A percentile compares a stretch with the other conserved stretches of the same genome.
These are phyloP conservation scores for Grosmannia clavigera DNA, from an alignment of 2,329 filamentous ascomycete genomes.

Conservation along the genomic window DNA sequence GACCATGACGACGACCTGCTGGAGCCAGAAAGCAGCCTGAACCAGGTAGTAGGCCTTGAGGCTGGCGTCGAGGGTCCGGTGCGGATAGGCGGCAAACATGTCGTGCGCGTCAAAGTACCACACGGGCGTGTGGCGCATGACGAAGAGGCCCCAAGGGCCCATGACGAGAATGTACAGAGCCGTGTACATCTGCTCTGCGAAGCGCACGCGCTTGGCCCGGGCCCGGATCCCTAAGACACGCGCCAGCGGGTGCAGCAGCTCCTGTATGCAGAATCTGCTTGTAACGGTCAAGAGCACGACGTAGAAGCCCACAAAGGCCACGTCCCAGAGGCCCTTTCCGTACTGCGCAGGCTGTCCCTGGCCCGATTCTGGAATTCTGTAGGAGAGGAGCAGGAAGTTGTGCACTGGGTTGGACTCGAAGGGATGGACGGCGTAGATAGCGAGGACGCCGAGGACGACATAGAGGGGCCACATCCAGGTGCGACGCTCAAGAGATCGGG, in stretches of 20 bases:
- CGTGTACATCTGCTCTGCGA: slow-evolving; percentile 95
- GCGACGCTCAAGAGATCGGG: slow-evolving; percentile 40
- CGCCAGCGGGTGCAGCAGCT: slow-evolving; percentile 67
- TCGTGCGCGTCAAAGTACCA: slow-evolving; percentile 90
- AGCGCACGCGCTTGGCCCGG: slow-evolving; percentile 70
- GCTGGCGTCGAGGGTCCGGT: slow-evolving; percentile 61
- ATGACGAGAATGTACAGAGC: slow-evolving; percentile 78
- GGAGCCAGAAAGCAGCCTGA: slow-evolving; percentile 88
- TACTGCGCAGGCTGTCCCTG: slow-evolving; percentile 50
- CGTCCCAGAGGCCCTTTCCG: slow-evolving; percentile 73
- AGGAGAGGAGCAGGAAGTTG: slow-evolving; percentile 80
- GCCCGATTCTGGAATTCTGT: slow-evolving; percentile 46
- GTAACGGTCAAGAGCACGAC: slow-evolving; percentile 83
- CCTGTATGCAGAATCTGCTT: slow-evolving; percentile 92
- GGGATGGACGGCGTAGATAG: slow-evolving; percentile 63
- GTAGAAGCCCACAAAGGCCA: slow-evolving; percentile 83
- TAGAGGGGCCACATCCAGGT: slow-evolving; percentile 56
- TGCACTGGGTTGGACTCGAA: slow-evolving; percentile 65
- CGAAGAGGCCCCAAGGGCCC: slow-evolving; percentile 73
- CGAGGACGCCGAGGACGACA: slow-evolving; percentile 49
- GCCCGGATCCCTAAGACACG: slow-evolving; percentile 54
- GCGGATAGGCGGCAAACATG: slow-evolving; percentile 89
- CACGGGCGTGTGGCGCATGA: slow-evolving; percentile 82
- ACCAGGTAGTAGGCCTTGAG: slow-evolving; percentile 97
- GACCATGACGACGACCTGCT: slow-evolving; percentile 80